A percentile compares a stretch with the other conserved stretches of the same genome.
Evolutionary conservation across 371 early-diverging fungal genomes (phyloP).

Genomic region (Haplosporangium sp.): DNA sequence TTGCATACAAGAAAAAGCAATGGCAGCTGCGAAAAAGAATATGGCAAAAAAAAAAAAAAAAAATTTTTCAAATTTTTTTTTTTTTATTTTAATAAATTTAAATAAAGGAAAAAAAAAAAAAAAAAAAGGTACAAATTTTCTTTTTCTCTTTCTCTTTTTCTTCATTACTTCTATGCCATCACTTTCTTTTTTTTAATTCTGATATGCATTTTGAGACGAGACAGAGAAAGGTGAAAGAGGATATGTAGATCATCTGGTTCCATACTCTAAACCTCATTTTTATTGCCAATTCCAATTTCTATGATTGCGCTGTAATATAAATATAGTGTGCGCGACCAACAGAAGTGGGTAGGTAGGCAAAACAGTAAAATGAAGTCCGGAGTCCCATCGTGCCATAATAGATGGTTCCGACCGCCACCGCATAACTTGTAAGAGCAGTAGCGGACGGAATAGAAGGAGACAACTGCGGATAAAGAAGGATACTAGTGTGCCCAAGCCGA

Average conservation of each 20-base stretch:
- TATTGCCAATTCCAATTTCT: conserved; percentile 23
- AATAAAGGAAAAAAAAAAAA: background rate
- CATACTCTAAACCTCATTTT: conserved; percentile 41
- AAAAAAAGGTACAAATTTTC: conserved; percentile 4
- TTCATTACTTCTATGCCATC: conserved; percentile 1
- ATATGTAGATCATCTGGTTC: background rate
- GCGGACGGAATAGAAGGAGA: conserved; percentile 35
- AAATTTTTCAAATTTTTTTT: too few species aligned
- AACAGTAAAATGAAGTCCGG: conserved; percentile 39
- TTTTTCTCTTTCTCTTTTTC: background rate
- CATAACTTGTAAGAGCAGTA: conserved; percentile 16
- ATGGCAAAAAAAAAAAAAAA: background rate
- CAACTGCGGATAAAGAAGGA: background rate
- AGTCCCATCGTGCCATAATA: conserved; percentile 23
- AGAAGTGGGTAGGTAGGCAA: conserved; percentile 38
- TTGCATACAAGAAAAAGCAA: conserved; percentile 6
- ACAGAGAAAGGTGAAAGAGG: conserved; percentile 1
- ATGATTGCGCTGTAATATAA: conserved; percentile 35
- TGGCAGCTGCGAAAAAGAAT: conserved; percentile 2
- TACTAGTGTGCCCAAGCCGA: background rate
- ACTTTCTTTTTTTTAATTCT: background rate
- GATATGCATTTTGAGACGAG: background rate
- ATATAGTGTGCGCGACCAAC: conserved; percentile 30
- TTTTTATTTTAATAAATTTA: background rate
- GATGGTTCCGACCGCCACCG: conserved; percentile 36